Evolutionary conservation across 306 rosid species (phyloP).

Genomic region (Vicia villosa): DNA sequence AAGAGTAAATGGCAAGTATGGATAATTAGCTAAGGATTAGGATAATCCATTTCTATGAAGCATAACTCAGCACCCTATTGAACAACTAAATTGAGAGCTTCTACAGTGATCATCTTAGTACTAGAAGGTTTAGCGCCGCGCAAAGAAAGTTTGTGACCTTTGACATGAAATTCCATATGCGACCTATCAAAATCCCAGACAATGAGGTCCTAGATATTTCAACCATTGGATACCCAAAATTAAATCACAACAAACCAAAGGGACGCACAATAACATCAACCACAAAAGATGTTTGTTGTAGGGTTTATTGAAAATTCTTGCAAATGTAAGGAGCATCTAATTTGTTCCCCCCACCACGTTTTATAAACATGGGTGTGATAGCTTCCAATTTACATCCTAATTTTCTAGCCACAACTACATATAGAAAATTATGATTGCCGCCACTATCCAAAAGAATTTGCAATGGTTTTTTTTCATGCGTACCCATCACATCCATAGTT

Average conservation of each 20-base stretch:
- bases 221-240: neutral
- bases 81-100: too few species aligned
- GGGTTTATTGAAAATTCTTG: neutral
- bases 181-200: neutral
- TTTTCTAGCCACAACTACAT: neutral
- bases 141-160: neutral
- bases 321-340: neutral
- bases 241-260: neutral
- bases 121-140: too few species aligned
- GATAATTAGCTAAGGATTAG: too few species aligned
- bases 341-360: neutral
- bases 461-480: too few species aligned
- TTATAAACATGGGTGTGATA: neutral
- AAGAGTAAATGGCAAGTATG: too few species aligned
- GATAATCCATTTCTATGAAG: too few species aligned
- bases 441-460: too few species aligned
- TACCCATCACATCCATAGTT: too few species aligned
- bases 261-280: neutral
- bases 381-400: neutral
- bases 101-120: too few species aligned
- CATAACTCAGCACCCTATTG: too few species aligned
- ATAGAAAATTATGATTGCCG: neutral
- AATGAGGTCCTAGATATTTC: neutral
- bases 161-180: neutral
- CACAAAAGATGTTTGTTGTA: neutral